These are phyloP conservation scores for Nissolia schottii DNA, from an alignment of 306 rosid species.

Conservation along the genomic window DNA sequence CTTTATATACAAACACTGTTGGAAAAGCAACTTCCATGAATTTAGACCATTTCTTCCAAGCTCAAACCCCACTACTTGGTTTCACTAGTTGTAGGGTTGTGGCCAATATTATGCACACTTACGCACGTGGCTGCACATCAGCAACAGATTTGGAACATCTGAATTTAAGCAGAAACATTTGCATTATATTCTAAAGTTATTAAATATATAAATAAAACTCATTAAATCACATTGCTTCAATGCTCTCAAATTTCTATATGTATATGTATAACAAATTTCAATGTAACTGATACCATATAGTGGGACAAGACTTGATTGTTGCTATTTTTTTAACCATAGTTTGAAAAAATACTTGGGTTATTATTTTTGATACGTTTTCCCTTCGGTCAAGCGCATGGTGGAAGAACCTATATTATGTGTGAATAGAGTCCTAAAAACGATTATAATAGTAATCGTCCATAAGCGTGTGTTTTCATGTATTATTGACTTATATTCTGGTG, in stretches of 20 bases:
- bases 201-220: background rate
- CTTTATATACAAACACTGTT: background rate
- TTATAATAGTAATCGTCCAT: background rate
- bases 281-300: too few species aligned
- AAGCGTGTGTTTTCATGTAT: background rate
- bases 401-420: background rate
- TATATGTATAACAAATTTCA: too few species aligned
- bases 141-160: too few species aligned
- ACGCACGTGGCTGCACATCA: background rate
- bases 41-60: background rate
- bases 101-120: background rate
- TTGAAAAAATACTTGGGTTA: background rate
- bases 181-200: background rate
- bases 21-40: constrained; percentile 11
- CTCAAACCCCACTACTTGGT: background rate
- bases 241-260: too few species aligned
- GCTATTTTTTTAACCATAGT: background rate
- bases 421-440: background rate
- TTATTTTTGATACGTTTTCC: too few species aligned
- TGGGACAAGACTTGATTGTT: too few species aligned
- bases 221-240: too few species aligned
- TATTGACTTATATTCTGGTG: background rate
- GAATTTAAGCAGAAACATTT: background rate
- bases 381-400: background rate
- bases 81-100: background rate